Evolutionary conservation across 2,329 filamentous ascomycete genomes (phyloP), one percentile per base, ranked within the genome.

Genomic region (Ustulina deusta): DNA sequence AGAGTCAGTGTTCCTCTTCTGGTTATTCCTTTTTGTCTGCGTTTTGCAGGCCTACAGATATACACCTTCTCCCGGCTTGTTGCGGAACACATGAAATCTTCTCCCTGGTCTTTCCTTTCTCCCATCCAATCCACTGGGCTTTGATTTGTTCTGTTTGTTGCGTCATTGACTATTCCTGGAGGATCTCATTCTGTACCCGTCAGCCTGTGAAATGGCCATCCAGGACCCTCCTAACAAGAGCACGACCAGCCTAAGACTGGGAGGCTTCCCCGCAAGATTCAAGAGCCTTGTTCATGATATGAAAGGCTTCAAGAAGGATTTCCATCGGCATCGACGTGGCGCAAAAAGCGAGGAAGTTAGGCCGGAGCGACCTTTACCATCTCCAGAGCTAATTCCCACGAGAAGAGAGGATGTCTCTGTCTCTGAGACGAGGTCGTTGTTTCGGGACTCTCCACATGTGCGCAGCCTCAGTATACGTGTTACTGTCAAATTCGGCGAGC

Each of bases 401-500:
- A 36, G 54, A 10, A 40, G 34, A 32, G 61, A 60, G 32, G 56
- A 55, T 2, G 9, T 29, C 15, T 29, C 55, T 22, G 56, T 44
- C 25, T 44, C 56, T 48, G 72, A 69, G 63, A 56, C 66, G 52
- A 66, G 63, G 55, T 66, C 69, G 6, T 36, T 67, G 34, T 71
- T 71, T 49, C 70, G 56, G 42, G 66, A 62, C 61, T 69, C 69
- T 54, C 64, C 68, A 11, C 66, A 64, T 9, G 69, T 70, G 52
- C 65, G 73, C 29, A 76, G 73, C 59, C 76, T 86, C 32, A 77
- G 79, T 36, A 79, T 86, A 17, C 79, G 82, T 29, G 79, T 85
- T 59, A 80, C 80, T 34, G 78, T 85, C 72, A 81, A 78, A 54
- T 86, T 86, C 71, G 81, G 81, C 57, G 79, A 81, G 42, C 83